Base-by-base conservation (phyloP, 1,284 basidiomycete species). In the Trichosporon ovoides region DNA sequence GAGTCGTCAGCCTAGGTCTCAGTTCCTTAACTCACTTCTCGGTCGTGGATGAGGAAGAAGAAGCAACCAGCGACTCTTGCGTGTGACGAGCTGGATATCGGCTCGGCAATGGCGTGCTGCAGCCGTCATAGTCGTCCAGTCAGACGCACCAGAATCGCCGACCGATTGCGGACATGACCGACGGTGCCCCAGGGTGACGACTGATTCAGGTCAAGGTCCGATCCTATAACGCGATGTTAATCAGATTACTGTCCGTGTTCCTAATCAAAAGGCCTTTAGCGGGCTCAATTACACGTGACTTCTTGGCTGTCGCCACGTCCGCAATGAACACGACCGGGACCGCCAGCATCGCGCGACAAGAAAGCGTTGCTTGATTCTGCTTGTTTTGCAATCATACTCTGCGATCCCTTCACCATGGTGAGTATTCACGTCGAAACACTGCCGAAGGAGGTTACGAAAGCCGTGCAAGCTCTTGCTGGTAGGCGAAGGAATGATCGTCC, bases 1-100 rank as follows among this genome's bases (percentile, higher is more conserved):
- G 33, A 50, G 38, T 69, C 66, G 68, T 67, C 3, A 10, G 16
- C 43, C 28, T 22, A 48, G n/a, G n/a, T n/a, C n/a, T n/a, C n/a
- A n/a, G n/a, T n/a, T n/a, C n/a, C n/a, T n/a, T n/a, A n/a, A n/a
- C n/a, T n/a, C n/a, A n/a, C n/a, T n/a, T n/a, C 43, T 3, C 12
- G 22, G 22, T 10, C 10, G 24, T n/a, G 43, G 37, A 28, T 9
- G 52, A 48, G 7, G 59, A 59, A 14, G 64, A 66, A 24, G 61
- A 16, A 19, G 35, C 2, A 20, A 28, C 16, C 11, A 19, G 12
- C 38, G 19, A 35, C n/a, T n/a, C n/a, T n/a, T n/a, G 24, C 43
- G 14, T 28, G 28, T 48, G 22, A 16, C 43, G 7, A 31, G 28
- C 24, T 28, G 43, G n/a, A 22, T 22, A 22, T 28, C 43, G n/a